A percentile compares a stretch with the other conserved stretches of the same genome.
phyloP scores from a whole-genome alignment of 1,284 basidiomycete species.

The Polyporus tsugae region DNA sequence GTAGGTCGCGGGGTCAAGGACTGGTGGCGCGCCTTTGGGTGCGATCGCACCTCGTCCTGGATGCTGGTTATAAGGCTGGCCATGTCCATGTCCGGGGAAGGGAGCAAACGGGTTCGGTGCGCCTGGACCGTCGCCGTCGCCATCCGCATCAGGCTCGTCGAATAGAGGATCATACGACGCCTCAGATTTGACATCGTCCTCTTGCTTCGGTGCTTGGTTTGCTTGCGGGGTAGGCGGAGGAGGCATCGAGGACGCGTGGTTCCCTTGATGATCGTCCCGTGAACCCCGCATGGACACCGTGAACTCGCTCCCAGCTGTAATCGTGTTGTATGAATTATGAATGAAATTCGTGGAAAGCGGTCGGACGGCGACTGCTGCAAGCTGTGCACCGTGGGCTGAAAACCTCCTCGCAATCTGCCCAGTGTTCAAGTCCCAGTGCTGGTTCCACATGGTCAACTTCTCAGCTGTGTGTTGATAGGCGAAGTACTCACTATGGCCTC shows the following conservation, averaged over 20 bases:
- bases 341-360: slow-evolving; percentile 59
- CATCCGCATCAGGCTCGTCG: slow-evolving; percentile 73
- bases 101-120: slow-evolving; percentile 14
- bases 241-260: slow-evolving; percentile 13
- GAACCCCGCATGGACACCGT: slow-evolving; percentile 27
- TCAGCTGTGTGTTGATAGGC: slow-evolving; percentile 5
- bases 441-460: slow-evolving; percentile 5
- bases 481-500: slow-evolving; percentile 77
- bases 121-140: slow-evolving; percentile 44
- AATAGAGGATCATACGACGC: slow-evolving; percentile 84
- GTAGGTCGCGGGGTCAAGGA: slow-evolving; percentile 70
- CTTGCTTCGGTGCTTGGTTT: slow-evolving; percentile 32
- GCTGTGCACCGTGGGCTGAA: slow-evolving; percentile 86
- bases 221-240: slow-evolving; percentile 14
- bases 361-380: slow-evolving; percentile 84
- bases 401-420: slow-evolving; percentile 85
- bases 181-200: slow-evolving; percentile 75
- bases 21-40: slow-evolving; percentile 77
- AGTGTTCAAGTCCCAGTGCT: slow-evolving; percentile 99
- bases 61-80: slow-evolving; percentile 22
- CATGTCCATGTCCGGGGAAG: slow-evolving; percentile 16
- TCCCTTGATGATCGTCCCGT: slow-evolving; percentile 17
- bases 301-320: slow-evolving; percentile 30
- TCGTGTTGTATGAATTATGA: slow-evolving; percentile 34
- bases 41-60: slow-evolving; percentile 35